Percentiles rank a stretch among this genome's conserved stretches.
These are phyloP conservation scores for Mortierella sp. DNA, from an alignment of 371 early-diverging fungal species.

Conservation along the genomic window DNA sequence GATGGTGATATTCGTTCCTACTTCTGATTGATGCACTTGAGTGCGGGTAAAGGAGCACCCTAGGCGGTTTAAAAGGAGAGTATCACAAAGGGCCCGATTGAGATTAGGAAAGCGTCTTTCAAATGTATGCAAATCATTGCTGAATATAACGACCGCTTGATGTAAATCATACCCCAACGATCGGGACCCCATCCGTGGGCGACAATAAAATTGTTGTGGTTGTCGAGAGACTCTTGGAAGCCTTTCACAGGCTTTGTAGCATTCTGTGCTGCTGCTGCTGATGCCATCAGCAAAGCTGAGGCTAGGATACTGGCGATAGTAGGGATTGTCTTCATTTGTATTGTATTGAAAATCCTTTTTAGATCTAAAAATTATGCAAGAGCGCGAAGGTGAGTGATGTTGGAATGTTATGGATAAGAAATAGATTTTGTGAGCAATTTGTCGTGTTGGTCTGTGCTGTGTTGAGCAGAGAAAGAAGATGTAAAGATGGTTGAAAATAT, in stretches of 20 bases:
- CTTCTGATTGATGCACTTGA: slow-evolving; percentile 33
- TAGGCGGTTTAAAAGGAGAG: background rate
- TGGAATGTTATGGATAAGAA: background rate
- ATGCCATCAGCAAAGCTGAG: background rate
- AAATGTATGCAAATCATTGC: background rate
- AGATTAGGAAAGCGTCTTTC: too few relatives aligned
- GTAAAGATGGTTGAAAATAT: background rate
- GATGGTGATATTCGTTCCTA: slow-evolving; percentile 32
- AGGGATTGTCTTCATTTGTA: background rate
- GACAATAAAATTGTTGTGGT: slow-evolving; percentile 40
- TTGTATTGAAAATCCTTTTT: background rate
- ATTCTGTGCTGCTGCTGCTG: background rate
- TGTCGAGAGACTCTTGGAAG: slow-evolving; percentile 28
- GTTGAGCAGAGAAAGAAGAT: background rate
- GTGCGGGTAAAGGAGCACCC: slow-evolving; percentile 47
- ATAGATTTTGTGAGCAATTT: too few relatives aligned
- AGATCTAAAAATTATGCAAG: too few relatives aligned
- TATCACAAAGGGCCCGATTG: background rate
- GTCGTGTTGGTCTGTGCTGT: background rate
- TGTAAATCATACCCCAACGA: slow-evolving; percentile 28
- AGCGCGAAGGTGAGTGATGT: background rate
- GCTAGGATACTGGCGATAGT: background rate
- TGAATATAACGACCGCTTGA: background rate
- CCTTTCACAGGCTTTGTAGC: background rate
- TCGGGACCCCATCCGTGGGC: slow-evolving; percentile 46